These are phyloP conservation scores for Trichomonascaceae sp. DNA, from an alignment of 1,139 yeast species.

Conservation along the genomic window DNA sequence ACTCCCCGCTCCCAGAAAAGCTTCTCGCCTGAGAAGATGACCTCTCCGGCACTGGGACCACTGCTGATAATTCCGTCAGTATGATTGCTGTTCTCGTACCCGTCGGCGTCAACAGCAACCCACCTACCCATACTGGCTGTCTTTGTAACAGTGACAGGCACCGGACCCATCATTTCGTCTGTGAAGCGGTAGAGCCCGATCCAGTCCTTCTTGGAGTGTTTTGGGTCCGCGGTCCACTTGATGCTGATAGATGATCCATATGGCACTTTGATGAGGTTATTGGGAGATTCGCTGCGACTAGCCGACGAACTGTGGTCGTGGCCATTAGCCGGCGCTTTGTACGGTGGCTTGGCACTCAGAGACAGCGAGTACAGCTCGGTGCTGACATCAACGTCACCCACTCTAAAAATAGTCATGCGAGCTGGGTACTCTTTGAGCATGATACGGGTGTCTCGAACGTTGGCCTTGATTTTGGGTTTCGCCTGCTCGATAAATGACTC, in stretches of 20 bases:
- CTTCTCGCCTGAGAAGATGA: slow-evolving; percentile 37
- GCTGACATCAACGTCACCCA: slow-evolving; percentile 20
- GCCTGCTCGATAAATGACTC: slow-evolving; percentile 23
- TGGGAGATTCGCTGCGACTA: slow-evolving; percentile 1
- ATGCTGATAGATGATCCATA: slow-evolving; percentile 41
- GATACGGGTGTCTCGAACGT: slow-evolving; percentile 21
- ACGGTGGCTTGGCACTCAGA: too few species aligned
- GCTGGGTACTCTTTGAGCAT: slow-evolving; percentile 27
- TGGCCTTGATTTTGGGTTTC: slow-evolving; percentile 19
- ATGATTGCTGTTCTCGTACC: slow-evolving; percentile 21
- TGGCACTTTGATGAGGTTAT: slow-evolving; percentile 8
- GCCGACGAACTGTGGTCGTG: background rate
- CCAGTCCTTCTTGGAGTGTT: slow-evolving; percentile 47
- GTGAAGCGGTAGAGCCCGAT: slow-evolving; percentile 60
- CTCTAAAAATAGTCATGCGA: slow-evolving; percentile 22
- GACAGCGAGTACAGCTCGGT: slow-evolving; percentile 16
- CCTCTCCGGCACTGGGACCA: slow-evolving; percentile 33
- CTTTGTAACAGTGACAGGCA: slow-evolving; percentile 31
- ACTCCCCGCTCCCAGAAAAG: slow-evolving; percentile 60
- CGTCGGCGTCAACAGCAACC: slow-evolving; percentile 37
- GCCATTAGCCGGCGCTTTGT: slow-evolving; percentile 6
- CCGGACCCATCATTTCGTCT: slow-evolving; percentile 25
- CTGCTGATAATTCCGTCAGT: slow-evolving; percentile 12
- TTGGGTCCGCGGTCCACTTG: slow-evolving; percentile 42
- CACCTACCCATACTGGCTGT: slow-evolving; percentile 61